Conservation (phyloP, 768 basidiomycete genomes). For the Collybia mongolica region DNA sequence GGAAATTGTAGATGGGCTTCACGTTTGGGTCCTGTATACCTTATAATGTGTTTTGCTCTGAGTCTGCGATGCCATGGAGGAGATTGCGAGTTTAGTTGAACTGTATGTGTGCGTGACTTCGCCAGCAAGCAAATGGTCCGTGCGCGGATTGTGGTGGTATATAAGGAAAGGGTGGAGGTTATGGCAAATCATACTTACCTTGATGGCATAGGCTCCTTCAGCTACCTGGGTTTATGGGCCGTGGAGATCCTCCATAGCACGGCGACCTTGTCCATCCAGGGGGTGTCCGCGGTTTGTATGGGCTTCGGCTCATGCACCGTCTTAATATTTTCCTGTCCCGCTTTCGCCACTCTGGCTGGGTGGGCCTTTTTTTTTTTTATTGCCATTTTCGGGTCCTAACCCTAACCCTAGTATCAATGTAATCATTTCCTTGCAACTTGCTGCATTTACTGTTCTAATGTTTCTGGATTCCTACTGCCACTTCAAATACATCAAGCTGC, state of each 20-base stretch:
- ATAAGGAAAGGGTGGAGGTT: not conserved
- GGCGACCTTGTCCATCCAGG: conserved; percentile 68
- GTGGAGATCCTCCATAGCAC: conserved; percentile 62
- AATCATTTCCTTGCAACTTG: too few relatives aligned
- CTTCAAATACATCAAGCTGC: too few relatives aligned
- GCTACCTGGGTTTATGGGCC: conserved; percentile 52
- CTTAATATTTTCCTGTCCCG: conserved; percentile 78
- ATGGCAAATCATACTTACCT: conserved; percentile 52
- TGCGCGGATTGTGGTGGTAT: conserved; percentile 1
- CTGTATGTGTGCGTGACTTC: too few relatives aligned
- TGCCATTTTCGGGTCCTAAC: conserved; percentile 4
- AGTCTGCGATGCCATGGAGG: too few relatives aligned
- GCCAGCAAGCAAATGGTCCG: conserved; percentile 6
- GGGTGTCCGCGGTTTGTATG: conserved; percentile 56
- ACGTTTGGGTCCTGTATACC: not conserved
- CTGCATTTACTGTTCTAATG: too few relatives aligned
- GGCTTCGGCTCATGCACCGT: conserved; percentile 75
- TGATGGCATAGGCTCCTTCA: conserved; percentile 62
- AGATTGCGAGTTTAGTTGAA: too few relatives aligned
- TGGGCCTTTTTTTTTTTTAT: conserved; percentile 35
- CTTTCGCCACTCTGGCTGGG: conserved; percentile 43
- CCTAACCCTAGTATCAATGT: conserved; percentile 8
- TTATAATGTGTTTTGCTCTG: too few relatives aligned
- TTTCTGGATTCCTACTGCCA: too few relatives aligned
- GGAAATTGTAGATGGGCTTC: not conserved